phyloP scores from a whole-genome alignment of 176 grass and related monocot species.

The Saccharum officinarum region DNA sequence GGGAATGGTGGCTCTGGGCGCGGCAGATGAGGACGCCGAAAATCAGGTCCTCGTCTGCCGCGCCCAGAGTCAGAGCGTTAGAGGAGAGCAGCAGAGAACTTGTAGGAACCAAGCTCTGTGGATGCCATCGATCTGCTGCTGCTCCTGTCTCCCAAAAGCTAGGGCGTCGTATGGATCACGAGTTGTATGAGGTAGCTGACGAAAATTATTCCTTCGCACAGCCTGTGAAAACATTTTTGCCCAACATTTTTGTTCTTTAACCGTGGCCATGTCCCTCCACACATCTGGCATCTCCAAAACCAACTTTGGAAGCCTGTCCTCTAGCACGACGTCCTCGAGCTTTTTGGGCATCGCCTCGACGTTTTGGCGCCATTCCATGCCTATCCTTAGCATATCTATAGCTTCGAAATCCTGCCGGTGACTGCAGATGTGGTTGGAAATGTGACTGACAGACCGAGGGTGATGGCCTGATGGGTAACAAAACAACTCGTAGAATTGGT shows the following conservation, averaged over 20 bases:
- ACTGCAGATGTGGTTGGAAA: neutral
- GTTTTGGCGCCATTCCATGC: conserved; percentile 11
- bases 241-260: neutral
- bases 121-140: neutral
- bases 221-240: neutral
- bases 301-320: conserved; percentile 20
- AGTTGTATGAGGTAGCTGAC: neutral
- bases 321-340: conserved; percentile 10
- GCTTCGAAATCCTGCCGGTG: conserved; percentile 1
- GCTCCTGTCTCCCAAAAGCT: neutral
- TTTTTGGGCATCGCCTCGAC: conserved; percentile 14
- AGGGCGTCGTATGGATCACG: neutral
- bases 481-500: neutral
- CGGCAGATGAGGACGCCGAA: no score
- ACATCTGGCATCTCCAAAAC: neutral
- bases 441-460: neutral
- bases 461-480: neutral
- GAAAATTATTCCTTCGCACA: no score
- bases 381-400: neutral
- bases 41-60: neutral
- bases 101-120: neutral
- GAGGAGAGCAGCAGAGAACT: neutral
- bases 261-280: neutral
- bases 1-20: neutral
- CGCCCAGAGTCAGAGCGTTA: neutral